A percentile compares a stretch with the other conserved stretches of the same genome.
These are phyloP conservation scores for Chlamydomonas sphaeroides DNA, from an alignment of 139 green algal species.

Conservation along the genomic window DNA sequence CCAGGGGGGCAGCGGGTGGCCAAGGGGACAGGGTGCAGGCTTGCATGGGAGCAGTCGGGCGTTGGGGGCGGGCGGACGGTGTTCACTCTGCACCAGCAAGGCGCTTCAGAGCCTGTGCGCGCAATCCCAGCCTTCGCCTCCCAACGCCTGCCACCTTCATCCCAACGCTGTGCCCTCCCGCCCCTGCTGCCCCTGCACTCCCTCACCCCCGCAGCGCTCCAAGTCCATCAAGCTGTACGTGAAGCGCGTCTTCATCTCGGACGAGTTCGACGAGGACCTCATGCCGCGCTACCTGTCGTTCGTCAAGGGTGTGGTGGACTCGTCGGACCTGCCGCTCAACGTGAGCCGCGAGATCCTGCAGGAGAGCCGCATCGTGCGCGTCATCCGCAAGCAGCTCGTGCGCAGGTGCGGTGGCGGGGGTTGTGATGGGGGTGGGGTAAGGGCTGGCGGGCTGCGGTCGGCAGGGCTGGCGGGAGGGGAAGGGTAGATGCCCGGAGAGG, in stretches of 20 bases:
- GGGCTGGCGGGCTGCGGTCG: no score
- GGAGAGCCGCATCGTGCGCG: constrained; percentile 87
- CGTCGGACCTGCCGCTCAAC: constrained; percentile 96
- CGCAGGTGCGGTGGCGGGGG: constrained; percentile 55
- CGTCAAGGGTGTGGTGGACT: constrained; percentile 92
- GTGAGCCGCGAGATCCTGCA: constrained; percentile 98
- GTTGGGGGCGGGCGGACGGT: not conserved
- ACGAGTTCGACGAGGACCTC: constrained; percentile 98
- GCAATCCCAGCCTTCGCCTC: no score
- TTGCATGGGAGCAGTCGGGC: not conserved
- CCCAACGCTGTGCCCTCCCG: no score
- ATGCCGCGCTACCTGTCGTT: constrained; percentile 94
- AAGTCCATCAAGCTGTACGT: constrained; percentile 96
- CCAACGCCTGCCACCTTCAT: no score
- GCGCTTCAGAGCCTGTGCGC: no score
- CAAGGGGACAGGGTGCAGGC: no score
- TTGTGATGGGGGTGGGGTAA: not conserved
- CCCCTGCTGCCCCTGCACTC: not conserved
- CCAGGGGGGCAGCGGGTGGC: not conserved
- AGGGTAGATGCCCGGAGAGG: not conserved
- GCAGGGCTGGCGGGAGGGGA: not conserved
- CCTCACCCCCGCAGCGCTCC: constrained; percentile 56
- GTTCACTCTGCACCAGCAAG: no score
- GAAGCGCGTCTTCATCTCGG: constrained; percentile 97
- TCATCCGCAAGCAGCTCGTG: constrained; percentile 95